Percentiles rank a stretch among this genome's conserved stretches.
These are phyloP conservation scores for Botrytis porri DNA, from an alignment of 2,329 filamentous ascomycete species.

Conservation along the genomic window DNA sequence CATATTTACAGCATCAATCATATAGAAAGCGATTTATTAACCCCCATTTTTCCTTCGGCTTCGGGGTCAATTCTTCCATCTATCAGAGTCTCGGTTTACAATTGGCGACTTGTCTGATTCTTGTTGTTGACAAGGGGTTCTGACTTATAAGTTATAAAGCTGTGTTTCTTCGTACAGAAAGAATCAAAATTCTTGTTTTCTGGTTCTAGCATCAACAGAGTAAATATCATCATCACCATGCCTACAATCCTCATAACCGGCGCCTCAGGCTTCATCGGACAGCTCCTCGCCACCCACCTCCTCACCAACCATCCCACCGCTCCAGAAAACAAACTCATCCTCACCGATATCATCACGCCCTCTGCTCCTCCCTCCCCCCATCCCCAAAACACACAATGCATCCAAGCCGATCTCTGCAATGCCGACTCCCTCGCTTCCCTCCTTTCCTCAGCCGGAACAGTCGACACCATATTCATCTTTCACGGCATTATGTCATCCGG, in stretches of 20 bases:
- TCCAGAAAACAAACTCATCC: conserved; percentile 45
- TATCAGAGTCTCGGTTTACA: background rate
- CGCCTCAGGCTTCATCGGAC: conserved; percentile 62
- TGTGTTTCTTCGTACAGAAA: background rate
- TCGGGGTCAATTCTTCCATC: background rate
- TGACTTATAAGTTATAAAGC: background rate
- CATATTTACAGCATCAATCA: background rate
- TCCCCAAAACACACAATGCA: conserved; percentile 31
- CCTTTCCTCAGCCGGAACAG: conserved; percentile 32
- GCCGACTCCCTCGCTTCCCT: conserved; percentile 35
- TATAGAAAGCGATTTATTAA: background rate
- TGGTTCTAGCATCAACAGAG: background rate
- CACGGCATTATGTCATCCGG: conserved; percentile 65
- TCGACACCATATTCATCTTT: conserved; percentile 54
- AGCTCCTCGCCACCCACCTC: conserved; percentile 55
- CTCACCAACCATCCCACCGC: conserved; percentile 45
- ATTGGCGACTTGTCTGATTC: background rate
- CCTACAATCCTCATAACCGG: conserved; percentile 59
- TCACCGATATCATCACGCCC: conserved; percentile 56
- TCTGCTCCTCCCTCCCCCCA: conserved; percentile 48
- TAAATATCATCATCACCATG: conserved; percentile 11
- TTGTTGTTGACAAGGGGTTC: background rate
- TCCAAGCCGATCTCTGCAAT: conserved; percentile 40
- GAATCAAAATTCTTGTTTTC: background rate
- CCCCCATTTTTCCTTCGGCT: background rate